A percentile compares a stretch with the other conserved stretches of the same genome.
phyloP scores from a whole-genome alignment of 805 yeast species.

The Candida tallmaniae region DNA sequence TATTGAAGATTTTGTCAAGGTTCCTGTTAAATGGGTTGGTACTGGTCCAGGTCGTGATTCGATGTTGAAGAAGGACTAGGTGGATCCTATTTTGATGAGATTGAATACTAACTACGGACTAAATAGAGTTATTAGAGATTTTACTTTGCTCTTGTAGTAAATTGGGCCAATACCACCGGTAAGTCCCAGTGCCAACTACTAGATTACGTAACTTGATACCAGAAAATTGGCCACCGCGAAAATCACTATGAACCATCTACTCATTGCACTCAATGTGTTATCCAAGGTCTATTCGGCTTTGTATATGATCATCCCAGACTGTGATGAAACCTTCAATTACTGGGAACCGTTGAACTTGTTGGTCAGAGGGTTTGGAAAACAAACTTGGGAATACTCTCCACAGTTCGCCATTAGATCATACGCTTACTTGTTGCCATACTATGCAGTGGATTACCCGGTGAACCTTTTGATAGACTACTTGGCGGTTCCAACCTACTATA shows the following conservation, averaged over 20 bases:
- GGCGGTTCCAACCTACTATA: slow-evolving; percentile 19
- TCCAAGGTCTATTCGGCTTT: slow-evolving; percentile 37
- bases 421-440: slow-evolving; percentile 60
- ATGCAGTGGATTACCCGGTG: slow-evolving; percentile 21
- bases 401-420: slow-evolving; percentile 84
- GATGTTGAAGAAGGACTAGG: slow-evolving; percentile 62
- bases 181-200: too few relatives aligned
- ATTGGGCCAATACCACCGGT: too few relatives aligned
- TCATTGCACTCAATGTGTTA: background rate
- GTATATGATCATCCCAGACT: slow-evolving; percentile 74
- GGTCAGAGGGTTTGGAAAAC: slow-evolving; percentile 79
- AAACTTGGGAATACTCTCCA: slow-evolving; percentile 97
- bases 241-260: background rate
- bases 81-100: too few relatives aligned
- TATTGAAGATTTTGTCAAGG: slow-evolving; percentile 79
- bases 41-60: slow-evolving; percentile 97
- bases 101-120: too few relatives aligned
- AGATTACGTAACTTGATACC: too few relatives aligned
- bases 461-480: slow-evolving; percentile 10
- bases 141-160: background rate
- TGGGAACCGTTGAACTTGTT: slow-evolving; percentile 90
- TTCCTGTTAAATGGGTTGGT: slow-evolving; percentile 95
- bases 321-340: slow-evolving; percentile 89
- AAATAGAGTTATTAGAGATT: background rate
- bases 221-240: background rate